Base-by-base conservation (phyloP, 2,329 filamentous ascomycete genomes). In the Rutstroemia sp. region DNA sequence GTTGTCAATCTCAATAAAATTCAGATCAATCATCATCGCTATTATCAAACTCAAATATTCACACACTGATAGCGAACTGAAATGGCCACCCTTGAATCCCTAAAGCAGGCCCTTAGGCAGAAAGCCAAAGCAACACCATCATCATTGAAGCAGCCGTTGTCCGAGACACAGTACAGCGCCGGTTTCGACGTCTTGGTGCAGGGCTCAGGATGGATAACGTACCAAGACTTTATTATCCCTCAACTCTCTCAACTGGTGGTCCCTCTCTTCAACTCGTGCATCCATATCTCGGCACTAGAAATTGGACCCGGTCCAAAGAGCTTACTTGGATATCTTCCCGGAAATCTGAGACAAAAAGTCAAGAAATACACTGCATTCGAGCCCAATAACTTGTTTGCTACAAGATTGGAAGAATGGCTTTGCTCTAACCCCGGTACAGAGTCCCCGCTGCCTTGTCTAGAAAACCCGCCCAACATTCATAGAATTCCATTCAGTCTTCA, bases 231-330 rank as follows among this genome's bases (percentile, higher is more conserved):
- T 48, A 61, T 64, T 44, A 63, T 65, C 39, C 61, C 62, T 51
- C 59, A 65, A 57, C 48, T 63, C 38, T 59, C 57, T 58, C 48
- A 61, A 38, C 52, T 62, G 12, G 44, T 64, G 46, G 21, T 48
- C 19, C 48, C 72, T 54, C 69, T 80, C 37, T 66, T 77, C 60
- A 63, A 69, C 38, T 75, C 75, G 5, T 72, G 71, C 30, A 50
- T 5, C 25, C 48, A 63, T 12, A 67, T 84, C 58, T 83, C 81
- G 3, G 74, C 77, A 16, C 71, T 86, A 5, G 83, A 86, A 62
- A 78, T 85, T 50, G 80, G 80, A 60, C 79, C 83, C 0, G 82
- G 82, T 8, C 75, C 78, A 0, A 72, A 75, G 66, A 84, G 73
- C 61, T 62, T 86, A 6, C 70, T 86, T 48, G 76, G 70, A 55